phyloP scores from a whole-genome alignment of 2,329 filamentous ascomycete genomes.

The Neurospora sp. region DNA sequence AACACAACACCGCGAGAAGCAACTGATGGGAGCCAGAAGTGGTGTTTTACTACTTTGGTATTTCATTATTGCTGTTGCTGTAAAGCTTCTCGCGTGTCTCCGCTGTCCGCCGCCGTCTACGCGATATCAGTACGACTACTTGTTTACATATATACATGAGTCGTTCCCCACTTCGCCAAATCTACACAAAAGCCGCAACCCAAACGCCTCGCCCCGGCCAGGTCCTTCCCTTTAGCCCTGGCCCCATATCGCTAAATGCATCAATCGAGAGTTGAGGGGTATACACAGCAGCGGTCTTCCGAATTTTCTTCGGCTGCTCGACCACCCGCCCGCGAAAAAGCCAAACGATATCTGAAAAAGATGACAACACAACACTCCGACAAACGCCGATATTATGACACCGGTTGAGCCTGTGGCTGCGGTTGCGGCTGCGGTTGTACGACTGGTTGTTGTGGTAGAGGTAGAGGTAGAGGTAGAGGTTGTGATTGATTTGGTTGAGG shows the following conservation, averaged over 20 bases:
- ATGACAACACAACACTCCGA: background rate
- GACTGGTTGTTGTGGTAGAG: conserved; percentile 6
- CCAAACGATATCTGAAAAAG: background rate
- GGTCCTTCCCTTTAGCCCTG: conserved; percentile 11
- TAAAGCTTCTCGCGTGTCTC: background rate
- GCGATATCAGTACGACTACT: background rate
- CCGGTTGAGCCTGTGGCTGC: conserved; percentile 5
- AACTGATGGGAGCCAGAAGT: background rate
- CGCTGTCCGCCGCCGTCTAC: background rate
- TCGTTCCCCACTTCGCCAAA: conserved; percentile 10
- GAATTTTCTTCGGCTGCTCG: conserved; percentile 2
- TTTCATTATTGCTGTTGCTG: background rate
- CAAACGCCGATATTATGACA: conserved; percentile 2
- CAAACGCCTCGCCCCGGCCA: conserved; percentile 17
- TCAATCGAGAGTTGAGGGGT: conserved; percentile 17
- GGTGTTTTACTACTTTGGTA: background rate
- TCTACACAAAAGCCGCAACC: conserved; percentile 17
- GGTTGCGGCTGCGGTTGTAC: conserved; percentile 2
- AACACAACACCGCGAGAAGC: background rate
- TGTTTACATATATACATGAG: conserved; percentile 14
- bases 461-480: conserved; percentile 11
- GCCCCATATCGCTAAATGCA: conserved; percentile 18
- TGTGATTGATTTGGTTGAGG: conserved; percentile 4
- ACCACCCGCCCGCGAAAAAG: background rate
- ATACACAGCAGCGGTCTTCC: conserved; percentile 13